Base-by-base conservation (phyloP, 2,329 filamentous ascomycete species). In the Dothideomycetes sp. region DNA sequence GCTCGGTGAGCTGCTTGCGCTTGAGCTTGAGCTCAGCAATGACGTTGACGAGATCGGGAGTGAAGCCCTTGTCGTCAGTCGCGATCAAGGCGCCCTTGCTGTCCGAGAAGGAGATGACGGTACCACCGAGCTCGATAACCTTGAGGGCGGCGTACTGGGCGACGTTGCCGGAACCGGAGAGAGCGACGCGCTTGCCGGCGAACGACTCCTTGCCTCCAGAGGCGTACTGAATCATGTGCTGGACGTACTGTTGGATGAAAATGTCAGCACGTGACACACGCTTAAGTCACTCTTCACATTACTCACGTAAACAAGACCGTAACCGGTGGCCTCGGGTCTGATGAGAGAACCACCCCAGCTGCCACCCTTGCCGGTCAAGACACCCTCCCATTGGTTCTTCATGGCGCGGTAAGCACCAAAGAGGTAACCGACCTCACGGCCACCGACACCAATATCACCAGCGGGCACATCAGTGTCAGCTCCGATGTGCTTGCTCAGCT, bases 91-190 rank as follows among this genome's bases (percentile, higher is more conserved):
- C 66, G 52, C 91, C 91, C 71, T 84, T 82, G 64, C 82, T 88
- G 75, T 96, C 91, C 55, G 87, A 94, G 43, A 98, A 79, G 29
- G 89, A 95, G 58, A 95, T 73, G 54, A 98, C 85, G 44, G 76
- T 89, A 49, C 82, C 91, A 56, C 91, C 91, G 53, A 96, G 85
- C 74, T 96, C 88, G 56, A 96, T 91, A 60, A 81, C 80, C 72
- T 96, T 96, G 54, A 96, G 82, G 1, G 89, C 91, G 22, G 89
- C 89, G 70, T 91, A 96, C 71, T 96, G 91, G 22, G 91, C 91
- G 41, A 96, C 91, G 70, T 98, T 98, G 52, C 91, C 91, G 45
- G 89, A 95, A 49, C 91, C 91, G 31, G 91, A 95, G 64, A 98
- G 82, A 64, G 89, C 85, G 43, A 96, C 91, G 46, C 81, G 82